phyloP scores from a whole-genome alignment of 768 basidiomycete genomes.

The Boletus bicolor region DNA sequence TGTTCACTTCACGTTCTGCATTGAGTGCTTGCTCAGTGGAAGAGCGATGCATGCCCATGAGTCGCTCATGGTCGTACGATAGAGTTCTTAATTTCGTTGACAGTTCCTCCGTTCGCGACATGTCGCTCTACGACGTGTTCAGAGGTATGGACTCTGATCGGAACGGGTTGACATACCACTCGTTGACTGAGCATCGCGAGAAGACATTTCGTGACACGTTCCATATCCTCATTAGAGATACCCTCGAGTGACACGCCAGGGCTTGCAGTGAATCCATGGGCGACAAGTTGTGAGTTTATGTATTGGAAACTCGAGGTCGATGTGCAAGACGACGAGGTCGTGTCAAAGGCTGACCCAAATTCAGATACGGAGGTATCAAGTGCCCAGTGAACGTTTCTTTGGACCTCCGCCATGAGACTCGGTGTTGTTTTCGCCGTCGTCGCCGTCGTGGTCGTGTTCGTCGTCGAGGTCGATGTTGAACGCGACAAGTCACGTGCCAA shows the following conservation, averaged over 20 bases:
- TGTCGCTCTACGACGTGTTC: conserved; percentile 54
- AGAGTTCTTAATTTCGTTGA: conserved; percentile 73
- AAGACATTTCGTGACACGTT: conserved; percentile 68
- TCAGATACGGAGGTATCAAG: conserved; percentile 41
- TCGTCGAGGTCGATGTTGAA: conserved; percentile 18
- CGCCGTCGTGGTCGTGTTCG: conserved; percentile 8
- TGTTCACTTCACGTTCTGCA: conserved; percentile 75
- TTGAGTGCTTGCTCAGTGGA: conserved; percentile 60
- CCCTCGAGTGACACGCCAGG: conserved; percentile 72
- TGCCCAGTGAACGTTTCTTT: conserved; percentile 48
- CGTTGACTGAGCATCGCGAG: conserved; percentile 72
- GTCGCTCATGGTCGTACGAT: conserved; percentile 77
- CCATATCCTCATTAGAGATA: conserved; percentile 50
- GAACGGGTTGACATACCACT: conserved; percentile 49
- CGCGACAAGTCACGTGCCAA: conserved; percentile 30
- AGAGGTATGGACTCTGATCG: conserved; percentile 7
- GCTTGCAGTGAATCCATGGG: conserved; percentile 69
- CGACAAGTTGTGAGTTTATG: conserved; percentile 76
- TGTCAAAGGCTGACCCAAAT: conserved; percentile 43
- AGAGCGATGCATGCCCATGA: conserved; percentile 58
- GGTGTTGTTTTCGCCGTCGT: conserved; percentile 11
- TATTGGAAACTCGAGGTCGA: conserved; percentile 68
- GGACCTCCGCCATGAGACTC: background rate
- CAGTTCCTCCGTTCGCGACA: conserved; percentile 73
- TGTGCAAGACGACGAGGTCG: conserved; percentile 43